These are phyloP conservation scores for Xylona heveae DNA, from an alignment of 495 filamentous ascomycete species.

Conservation along the genomic window DNA sequence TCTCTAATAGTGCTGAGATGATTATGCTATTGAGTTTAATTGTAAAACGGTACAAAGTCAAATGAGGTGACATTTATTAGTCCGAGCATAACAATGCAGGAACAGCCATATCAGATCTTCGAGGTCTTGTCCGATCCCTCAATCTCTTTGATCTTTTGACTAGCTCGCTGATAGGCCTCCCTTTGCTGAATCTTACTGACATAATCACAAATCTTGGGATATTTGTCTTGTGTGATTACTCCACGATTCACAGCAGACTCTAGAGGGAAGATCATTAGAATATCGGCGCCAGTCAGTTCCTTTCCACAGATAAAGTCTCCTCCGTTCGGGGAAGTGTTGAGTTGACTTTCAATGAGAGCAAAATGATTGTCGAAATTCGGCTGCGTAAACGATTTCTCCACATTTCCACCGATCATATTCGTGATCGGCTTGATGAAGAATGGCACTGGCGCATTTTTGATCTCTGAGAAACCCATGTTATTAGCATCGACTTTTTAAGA, in stretches of 20 bases:
- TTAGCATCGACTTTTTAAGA: background rate
- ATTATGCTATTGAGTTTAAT: too few species aligned
- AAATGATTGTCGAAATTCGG: conserved; percentile 45
- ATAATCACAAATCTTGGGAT: conserved; percentile 42
- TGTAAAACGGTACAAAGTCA: too few species aligned
- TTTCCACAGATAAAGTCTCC: conserved; percentile 52
- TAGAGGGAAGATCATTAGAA: conserved; percentile 58
- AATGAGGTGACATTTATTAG: too few species aligned
- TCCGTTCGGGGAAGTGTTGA: conserved; percentile 37
- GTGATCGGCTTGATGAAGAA: conserved; percentile 78
- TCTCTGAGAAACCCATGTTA: conserved; percentile 22
- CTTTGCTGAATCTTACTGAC: conserved; percentile 34
- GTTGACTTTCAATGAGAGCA: conserved; percentile 47
- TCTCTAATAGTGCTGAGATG: too few species aligned
- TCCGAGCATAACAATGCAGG: too few species aligned
- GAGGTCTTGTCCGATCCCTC: conserved; percentile 35
- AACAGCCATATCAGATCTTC: too few species aligned
- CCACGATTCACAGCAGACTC: conserved; percentile 24
- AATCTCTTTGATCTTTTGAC: conserved; percentile 35
- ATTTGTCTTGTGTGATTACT: conserved; percentile 26
- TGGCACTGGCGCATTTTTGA: conserved; percentile 44
- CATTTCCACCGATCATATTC: conserved; percentile 33
- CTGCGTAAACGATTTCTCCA: conserved; percentile 35
- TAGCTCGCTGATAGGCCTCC: conserved; percentile 38
- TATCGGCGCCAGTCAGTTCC: conserved; percentile 56